Evolutionary conservation across 345 rosid genomes (phyloP), one percentile per base, ranked within the genome.

Genomic region (Corchorus capsularis): DNA sequence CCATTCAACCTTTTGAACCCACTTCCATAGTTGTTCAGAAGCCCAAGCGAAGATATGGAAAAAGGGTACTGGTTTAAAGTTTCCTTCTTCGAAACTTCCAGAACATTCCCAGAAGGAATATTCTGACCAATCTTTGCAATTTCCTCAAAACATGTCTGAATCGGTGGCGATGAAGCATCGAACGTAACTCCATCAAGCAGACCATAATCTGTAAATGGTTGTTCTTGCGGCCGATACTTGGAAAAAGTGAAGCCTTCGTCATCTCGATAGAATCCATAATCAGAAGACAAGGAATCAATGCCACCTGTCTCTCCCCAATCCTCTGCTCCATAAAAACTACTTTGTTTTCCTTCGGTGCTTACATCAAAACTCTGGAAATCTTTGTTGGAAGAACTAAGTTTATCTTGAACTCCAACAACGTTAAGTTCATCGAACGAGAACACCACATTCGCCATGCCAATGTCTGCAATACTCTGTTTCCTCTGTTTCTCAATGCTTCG

Each of bases 11-110:
- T 61, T 56, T 49, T 65, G 57, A 79, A 74, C 41, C 85, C 78
- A 39, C 55, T 79, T 10, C 79, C 81, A 52, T 79, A 81, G 69
- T 65, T 82, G 75, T 77, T 83, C 1, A 86, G 78, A 15, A 89
- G 77, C 79, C 83, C 86, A 49, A 86, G 76, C n/a, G 90, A 83
- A 5, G 87, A 71, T 69, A 82, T 69, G 9, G 82, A 75, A 71
- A 53, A 56, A 41, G 79, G 62, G 16, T 63, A 12, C n/a, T 46
- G 69, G 39, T 76, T 27, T 27, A 27, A 27, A 27, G 0, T 79
- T 49, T 39, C 78, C 65, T 64, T 82, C 78, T 67, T 61, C 6
- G 50, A 34, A 7, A 66, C 49, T 16, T 74, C 32, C 9, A 74
- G 66, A 73, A 6, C 27, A 27, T 27, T 62, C 41, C 75, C 73